Evolutionary conservation across 176 grass and related monocot genomes (phyloP), one percentile per base, ranked within the genome.

Genomic region (Oryza glumipatula): DNA sequence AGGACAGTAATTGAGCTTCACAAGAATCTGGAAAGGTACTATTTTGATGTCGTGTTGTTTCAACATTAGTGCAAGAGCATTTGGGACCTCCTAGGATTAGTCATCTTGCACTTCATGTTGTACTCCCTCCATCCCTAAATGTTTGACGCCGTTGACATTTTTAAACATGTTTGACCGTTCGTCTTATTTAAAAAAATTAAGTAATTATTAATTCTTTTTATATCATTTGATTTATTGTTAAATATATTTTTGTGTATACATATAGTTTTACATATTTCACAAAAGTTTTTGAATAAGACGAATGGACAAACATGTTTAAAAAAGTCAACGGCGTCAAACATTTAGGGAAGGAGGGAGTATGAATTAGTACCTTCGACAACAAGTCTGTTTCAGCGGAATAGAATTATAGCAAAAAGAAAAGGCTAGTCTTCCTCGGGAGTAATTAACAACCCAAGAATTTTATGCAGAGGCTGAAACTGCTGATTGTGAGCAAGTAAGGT

Each of bases 341-440:
- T 26, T 26, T 26, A 26, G 1, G 26, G 1, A 26, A 26, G 26
- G 26, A 26, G 26, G 26, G 1, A 26, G 1, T 26, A 35, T 48
- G 17, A 83, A 83, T 66, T 72, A 66, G 41, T 77, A 85, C 8
- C 67, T 86, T 86, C 32, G 44, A 19, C 49, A 68, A 86, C 67
- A 73, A 78, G 46, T 73, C 9, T 79, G 67, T 63, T 80, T 70
- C 41, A 75, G 28, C 51, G 5, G 4, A 49, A 28, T 51, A 76
- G 70, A 80, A 44, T 21, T 77, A 65, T 88, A 74, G 23, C 38
- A 12, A 79, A 90, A 86, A 74, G 74, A 69, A 83, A 90, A 86
- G 79, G 73, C 22, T 83, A 48, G 46, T 38, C 46, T 51, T 79
- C 65, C 75, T 90, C 32, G 80, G 80, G 84, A 75, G 64, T 65